These are phyloP conservation scores for Umbilicus rupestris DNA, from an alignment of 164 flowering plant species.

Conservation along the genomic window DNA sequence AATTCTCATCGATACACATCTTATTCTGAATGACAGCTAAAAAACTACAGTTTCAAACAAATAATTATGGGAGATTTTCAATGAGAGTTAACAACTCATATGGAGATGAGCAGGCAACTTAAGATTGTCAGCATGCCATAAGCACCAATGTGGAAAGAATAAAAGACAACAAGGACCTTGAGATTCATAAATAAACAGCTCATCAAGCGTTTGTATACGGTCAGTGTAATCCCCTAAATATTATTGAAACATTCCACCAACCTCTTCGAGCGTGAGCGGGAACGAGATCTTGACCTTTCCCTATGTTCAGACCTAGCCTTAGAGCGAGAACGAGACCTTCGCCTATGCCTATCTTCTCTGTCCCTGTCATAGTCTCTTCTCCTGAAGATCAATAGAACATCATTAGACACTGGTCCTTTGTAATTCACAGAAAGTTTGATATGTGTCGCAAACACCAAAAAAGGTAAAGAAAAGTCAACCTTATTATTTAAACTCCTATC, in stretches of 20 bases:
- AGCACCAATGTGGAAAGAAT: no score
- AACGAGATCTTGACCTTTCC: conserved; percentile 57
- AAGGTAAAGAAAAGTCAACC: neutral
- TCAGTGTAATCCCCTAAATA: neutral
- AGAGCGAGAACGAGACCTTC: conserved; percentile 59
- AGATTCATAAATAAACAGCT: neutral
- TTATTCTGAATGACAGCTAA: neutral
- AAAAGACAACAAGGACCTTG: no score
- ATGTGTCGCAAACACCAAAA: neutral
- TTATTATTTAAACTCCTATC: no score
- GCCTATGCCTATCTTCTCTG: conserved; percentile 51
- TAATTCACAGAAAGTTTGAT: neutral
- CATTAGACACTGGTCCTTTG: neutral
- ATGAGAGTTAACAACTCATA: neutral
- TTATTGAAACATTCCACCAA: conserved; percentile 10
- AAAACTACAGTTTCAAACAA: neutral
- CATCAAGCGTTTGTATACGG: no score
- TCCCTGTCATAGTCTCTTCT: conserved; percentile 72
- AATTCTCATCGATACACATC: neutral
- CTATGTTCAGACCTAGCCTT: conserved; percentile 43
- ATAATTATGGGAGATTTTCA: no score
- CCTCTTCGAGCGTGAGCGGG: conserved; percentile 92
- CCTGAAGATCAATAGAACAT: conserved; percentile 22
- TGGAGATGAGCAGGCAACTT: neutral
- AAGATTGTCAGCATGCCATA: no score